These are phyloP conservation scores for Selenicereus undatus DNA, from an alignment of 148 eudicot species.

Conservation along the genomic window DNA sequence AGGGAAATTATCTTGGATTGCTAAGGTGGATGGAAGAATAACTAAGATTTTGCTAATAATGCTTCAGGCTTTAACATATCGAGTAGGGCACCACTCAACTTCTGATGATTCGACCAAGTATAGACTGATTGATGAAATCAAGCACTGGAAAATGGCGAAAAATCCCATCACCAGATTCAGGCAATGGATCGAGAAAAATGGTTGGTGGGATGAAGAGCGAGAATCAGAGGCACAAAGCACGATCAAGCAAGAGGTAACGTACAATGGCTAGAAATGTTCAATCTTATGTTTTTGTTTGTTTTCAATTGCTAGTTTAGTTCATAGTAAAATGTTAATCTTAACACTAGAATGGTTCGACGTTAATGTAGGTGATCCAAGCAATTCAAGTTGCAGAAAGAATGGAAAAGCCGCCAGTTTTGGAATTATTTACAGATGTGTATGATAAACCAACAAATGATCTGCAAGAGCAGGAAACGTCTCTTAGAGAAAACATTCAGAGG, in stretches of 20 bases:
- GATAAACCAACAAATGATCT: slow-evolving; percentile 48
- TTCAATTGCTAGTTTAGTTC: background rate
- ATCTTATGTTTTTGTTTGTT: background rate
- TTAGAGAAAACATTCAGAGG: slow-evolving; percentile 48
- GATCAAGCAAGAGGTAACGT: slow-evolving; percentile 58
- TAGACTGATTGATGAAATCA: slow-evolving; percentile 49
- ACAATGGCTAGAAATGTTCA: background rate
- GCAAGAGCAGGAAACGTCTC: slow-evolving; percentile 49
- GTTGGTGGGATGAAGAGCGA: slow-evolving; percentile 67
- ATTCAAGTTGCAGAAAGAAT: slow-evolving; percentile 63
- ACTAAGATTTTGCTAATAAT: background rate
- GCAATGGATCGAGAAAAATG: slow-evolving; percentile 61
- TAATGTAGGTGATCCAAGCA: slow-evolving; percentile 57
- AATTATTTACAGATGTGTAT: slow-evolving; percentile 69
- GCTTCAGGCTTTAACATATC: slow-evolving; percentile 73
- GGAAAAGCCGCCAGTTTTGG: slow-evolving; percentile 53
- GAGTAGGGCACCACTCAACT: slow-evolving; percentile 87
- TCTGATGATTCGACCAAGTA: slow-evolving; percentile 91
- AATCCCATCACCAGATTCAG: slow-evolving; percentile 51
- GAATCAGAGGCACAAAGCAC: slow-evolving; percentile 43
- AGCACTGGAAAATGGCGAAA: slow-evolving; percentile 55
- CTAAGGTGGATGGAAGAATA: background rate
- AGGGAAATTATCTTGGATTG: no score
- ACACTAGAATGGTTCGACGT: background rate
- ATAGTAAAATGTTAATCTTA: background rate